Base-by-base conservation (phyloP, 2,329 filamentous ascomycete genomes). In the Rhynchosporium graminicola region DNA sequence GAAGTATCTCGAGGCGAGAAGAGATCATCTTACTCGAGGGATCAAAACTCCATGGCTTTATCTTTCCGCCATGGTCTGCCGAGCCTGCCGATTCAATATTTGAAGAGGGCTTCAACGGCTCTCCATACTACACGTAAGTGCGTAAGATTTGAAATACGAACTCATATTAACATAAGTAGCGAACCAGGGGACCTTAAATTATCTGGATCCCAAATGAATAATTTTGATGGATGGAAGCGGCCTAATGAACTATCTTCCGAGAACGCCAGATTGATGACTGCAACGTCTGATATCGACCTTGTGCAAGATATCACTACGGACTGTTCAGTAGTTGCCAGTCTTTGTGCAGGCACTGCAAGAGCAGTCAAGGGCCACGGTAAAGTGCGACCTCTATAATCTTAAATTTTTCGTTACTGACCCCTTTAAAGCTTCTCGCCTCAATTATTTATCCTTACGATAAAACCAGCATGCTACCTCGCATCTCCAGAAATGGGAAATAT, bases 231-330 rank as follows among this genome's bases (percentile, higher is more conserved):
- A 46, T 99, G 95, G 95, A 89, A 87, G 74, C 85, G 92, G 42
- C 91, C 93, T 1, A 71, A 74, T 15, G 87, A 96, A 61, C 40
- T 48, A 7, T 52, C 50, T 51, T 43, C 33, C 13, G n/a, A 47
- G 28, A 45, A 28, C 26, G 73, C 73, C 3, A 81, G 72, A 28
- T 61, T 80, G 10, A 90, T 91, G 86, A 76, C 78, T 52, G 79
- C 82, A 15, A 76, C 77, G 6, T 77, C 80, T 8, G 81, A 83
- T 13, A 86, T 90, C 65, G 94, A 99, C 75, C 83, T 99, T 7
- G 92, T 97, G 2, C 95, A 99, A 76, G 95, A 99, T 76, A 87
- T 96, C 63, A 93, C 94, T 4, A 96, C 94, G 0, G 95, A 99
- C 75, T 99, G 95, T 74, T 98, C 95, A 1, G 94, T 99, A 3